These are phyloP conservation scores for Pseudogymnoascus sp. DNA, from an alignment of 2,329 filamentous ascomycete species.

Conservation along the genomic window DNA sequence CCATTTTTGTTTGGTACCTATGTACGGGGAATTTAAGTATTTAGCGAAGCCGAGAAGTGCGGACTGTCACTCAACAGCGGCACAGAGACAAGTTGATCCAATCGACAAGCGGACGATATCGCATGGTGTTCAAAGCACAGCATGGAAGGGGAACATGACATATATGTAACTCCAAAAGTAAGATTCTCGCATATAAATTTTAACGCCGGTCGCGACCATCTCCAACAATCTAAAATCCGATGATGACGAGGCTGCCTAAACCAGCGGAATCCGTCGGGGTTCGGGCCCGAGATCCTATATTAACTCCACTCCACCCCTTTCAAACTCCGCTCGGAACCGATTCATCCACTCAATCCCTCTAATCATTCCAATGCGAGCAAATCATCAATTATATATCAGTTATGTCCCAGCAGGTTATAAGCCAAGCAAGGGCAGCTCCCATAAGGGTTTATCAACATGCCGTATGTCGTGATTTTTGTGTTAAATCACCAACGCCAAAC, in stretches of 20 bases:
- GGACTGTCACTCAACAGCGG: not conserved
- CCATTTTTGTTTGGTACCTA: not conserved
- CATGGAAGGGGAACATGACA: not conserved
- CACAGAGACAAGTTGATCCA: not conserved
- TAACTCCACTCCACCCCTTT: not conserved
- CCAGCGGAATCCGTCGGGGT: not conserved
- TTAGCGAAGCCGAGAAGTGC: not conserved
- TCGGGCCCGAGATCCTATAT: not conserved
- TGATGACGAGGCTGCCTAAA: not conserved
- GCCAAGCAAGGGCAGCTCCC: not conserved
- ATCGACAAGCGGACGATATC: not conserved
- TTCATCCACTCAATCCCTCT: not conserved
- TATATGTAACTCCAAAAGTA: conserved; percentile 1
- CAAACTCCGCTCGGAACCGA: not conserved
- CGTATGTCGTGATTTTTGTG: not conserved
- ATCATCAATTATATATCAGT: not conserved
- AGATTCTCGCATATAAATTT: not conserved
- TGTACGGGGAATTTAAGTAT: not conserved
- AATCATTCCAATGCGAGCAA: not conserved
- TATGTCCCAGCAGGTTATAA: not conserved
- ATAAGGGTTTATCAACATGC: not conserved
- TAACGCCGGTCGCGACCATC: not conserved
- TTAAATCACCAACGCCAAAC: not conserved
- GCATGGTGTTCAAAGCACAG: not conserved
- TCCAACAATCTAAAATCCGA: not conserved